Evolutionary conservation across 345 rosid species (phyloP), one percentile per base, ranked within the genome.

Genomic region (Hypericum androsaemum): DNA sequence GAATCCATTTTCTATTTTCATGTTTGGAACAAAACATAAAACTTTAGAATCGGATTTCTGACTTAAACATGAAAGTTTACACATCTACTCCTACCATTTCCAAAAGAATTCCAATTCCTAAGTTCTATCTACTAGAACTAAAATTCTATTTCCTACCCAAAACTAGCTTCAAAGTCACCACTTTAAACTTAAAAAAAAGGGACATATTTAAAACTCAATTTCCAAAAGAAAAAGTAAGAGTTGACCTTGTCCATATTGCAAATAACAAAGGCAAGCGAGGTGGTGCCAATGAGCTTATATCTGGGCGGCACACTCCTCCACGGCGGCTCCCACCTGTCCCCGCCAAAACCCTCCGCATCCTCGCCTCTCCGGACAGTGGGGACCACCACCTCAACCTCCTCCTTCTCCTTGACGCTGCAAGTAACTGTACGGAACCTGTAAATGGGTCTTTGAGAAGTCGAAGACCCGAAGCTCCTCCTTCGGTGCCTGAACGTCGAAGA

Each of bases 171-270:
- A 22, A 22, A 22, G 2, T 22, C 32, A 22, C 32, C 1, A 22
- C 32, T 22, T 22, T 37, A 42, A 51, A 28, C 5, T 14, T 15
- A 52, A 45, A 42, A 3, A 52, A 10, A 46, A 14, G 17, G 13
- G 10, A 6, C 1, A 43, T 56, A 12, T 0, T 52, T 32, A 40
- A 53, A 3, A 16, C 43, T 22, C 41, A 56, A 60, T 43, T 64
- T 50, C 28, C 53, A 3, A 63, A 37, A 53, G 37, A 36, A 9
- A 62, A 11, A 45, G 16, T 43, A 55, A 32, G 38, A 22, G 36
- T 38, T 43, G 42, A 88, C 98, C 92, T 89, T 89, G 65, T 84
- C 96, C 96, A 89, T 89, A 66, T 84, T 86, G 66, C 98, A 82
- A 58, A 89, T 80, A 71, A 89, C 89, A 52, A 89, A 89, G 49